These are phyloP conservation scores for Heimioporus sp. DNA, from an alignment of 768 basidiomycete species.

Conservation along the genomic window DNA sequence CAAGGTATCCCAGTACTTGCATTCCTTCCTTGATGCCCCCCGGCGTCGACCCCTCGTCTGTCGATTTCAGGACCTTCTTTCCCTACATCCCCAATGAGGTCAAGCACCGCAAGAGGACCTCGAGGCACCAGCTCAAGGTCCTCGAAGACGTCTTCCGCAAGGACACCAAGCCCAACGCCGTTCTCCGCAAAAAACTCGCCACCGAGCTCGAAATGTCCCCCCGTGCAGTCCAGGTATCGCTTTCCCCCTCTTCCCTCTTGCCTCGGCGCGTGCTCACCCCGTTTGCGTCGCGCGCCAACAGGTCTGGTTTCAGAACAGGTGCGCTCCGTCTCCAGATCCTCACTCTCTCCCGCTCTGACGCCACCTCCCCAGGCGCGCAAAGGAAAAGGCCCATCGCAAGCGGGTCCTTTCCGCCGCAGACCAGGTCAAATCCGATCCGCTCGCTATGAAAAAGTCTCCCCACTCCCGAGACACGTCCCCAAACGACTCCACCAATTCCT, in stretches of 20 bases:
- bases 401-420: conserved; percentile 36
- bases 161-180: conserved; percentile 90
- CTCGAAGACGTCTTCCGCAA: conserved; percentile 84
- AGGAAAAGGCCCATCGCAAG: conserved; percentile 70
- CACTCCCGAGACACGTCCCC: conserved; percentile 25
- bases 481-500: conserved; percentile 28
- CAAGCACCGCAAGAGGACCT: conserved; percentile 91
- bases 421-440: conserved; percentile 9
- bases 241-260: background rate
- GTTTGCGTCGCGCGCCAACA: conserved; percentile 34
- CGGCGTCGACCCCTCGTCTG: conserved; percentile 58
- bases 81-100: conserved; percentile 91
- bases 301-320: conserved; percentile 94
- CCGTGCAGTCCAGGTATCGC: conserved; percentile 87
- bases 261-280: conserved; percentile 19
- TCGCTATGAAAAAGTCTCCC: conserved; percentile 10
- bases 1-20: conserved; percentile 38
- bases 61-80: conserved; percentile 82
- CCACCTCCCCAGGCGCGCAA: conserved; percentile 60
- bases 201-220: conserved; percentile 87
- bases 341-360: conserved; percentile 8
- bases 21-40: conserved; percentile 48
- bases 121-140: conserved; percentile 82
- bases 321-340: conserved; percentile 13
- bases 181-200: conserved; percentile 76